Evolutionary conservation across 371 early-diverging fungal species (phyloP).

Genomic region (Mortierella sp.): DNA sequence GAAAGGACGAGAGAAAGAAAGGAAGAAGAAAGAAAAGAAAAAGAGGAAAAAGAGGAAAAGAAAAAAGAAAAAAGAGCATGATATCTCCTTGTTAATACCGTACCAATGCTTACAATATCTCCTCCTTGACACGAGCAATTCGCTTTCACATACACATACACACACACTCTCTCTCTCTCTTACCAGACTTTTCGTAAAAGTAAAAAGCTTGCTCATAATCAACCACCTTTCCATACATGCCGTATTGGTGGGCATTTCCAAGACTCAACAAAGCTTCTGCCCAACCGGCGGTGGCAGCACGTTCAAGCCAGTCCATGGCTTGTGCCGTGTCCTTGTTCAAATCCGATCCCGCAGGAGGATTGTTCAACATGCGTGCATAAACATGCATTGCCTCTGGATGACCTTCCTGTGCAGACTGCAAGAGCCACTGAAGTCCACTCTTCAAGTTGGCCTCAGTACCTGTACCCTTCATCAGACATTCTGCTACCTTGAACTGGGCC

Average conservation of each 20-base stretch:
- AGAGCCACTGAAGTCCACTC: conserved; percentile 39
- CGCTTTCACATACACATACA: too few relatives aligned
- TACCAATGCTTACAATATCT: too few relatives aligned
- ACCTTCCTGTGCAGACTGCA: conserved; percentile 47
- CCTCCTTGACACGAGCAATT: too few relatives aligned
- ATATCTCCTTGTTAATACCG: background rate
- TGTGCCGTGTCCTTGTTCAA: conserved; percentile 25
- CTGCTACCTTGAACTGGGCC: conserved; percentile 49
- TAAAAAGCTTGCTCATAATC: conserved; percentile 50
- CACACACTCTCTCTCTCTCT: too few relatives aligned
- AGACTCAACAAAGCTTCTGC: conserved; percentile 46
- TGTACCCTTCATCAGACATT: conserved; percentile 25
- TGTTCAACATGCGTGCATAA: conserved; percentile 38
- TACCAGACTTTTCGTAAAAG: conserved; percentile 50
- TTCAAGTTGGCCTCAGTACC: conserved; percentile 39
- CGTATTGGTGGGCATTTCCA: conserved; percentile 52
- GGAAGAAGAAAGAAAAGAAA: too few relatives aligned
- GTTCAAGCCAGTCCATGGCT: conserved; percentile 51
- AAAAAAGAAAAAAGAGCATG: background rate
- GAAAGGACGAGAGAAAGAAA: too few relatives aligned
- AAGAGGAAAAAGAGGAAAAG: background rate
- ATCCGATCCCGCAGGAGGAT: conserved; percentile 29
- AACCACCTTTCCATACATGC: conserved; percentile 46
- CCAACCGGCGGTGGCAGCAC: conserved; percentile 49
- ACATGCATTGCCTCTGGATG: conserved; percentile 51